Conservation (phyloP, 441 rosid species). For the Bruguiera hainesii region DNA sequence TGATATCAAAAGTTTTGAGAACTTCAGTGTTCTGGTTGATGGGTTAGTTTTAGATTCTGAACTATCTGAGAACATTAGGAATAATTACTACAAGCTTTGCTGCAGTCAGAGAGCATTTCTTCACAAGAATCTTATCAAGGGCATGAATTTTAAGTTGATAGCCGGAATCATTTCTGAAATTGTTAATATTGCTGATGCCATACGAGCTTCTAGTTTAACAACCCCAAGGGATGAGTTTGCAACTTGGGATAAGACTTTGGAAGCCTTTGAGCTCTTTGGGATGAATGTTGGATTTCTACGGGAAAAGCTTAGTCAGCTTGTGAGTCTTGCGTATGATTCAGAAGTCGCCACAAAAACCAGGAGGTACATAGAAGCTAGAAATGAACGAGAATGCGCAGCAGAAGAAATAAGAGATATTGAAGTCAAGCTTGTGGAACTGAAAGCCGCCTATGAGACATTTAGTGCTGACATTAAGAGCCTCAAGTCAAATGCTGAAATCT, state of each 20-base stretch:
- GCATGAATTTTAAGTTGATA: conserved; percentile 44
- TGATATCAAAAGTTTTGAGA: conserved; percentile 39
- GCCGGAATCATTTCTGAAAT: conserved; percentile 54
- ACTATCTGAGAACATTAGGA: conserved; percentile 43
- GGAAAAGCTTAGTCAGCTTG: conserved; percentile 38
- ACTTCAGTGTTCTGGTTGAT: conserved; percentile 45
- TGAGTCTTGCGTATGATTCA: conserved; percentile 42
- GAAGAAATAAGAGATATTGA: conserved; percentile 46
- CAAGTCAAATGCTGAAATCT: conserved; percentile 43
- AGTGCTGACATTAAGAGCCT: conserved; percentile 34
- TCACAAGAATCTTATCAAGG: conserved; percentile 46
- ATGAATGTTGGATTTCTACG: conserved; percentile 60
- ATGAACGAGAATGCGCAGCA: conserved; percentile 24
- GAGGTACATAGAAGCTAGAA: conserved; percentile 51
- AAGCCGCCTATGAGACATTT: conserved; percentile 34
- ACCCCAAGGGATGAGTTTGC: conserved; percentile 47
- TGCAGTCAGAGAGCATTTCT: conserved; percentile 53
- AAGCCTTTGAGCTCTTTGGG: conserved; percentile 59
- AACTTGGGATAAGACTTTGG: conserved; percentile 56
- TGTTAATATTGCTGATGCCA: conserved; percentile 48
- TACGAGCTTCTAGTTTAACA: conserved; percentile 42
- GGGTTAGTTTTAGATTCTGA: conserved; percentile 50
- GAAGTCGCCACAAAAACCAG: conserved; percentile 43
- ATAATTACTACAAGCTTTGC: conserved; percentile 53
- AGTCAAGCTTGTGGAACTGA: conserved; percentile 49